Evolutionary conservation across 176 grass and related monocot genomes (phyloP), one percentile per base, ranked within the genome.

Genomic region (Oryza meridionalis): DNA sequence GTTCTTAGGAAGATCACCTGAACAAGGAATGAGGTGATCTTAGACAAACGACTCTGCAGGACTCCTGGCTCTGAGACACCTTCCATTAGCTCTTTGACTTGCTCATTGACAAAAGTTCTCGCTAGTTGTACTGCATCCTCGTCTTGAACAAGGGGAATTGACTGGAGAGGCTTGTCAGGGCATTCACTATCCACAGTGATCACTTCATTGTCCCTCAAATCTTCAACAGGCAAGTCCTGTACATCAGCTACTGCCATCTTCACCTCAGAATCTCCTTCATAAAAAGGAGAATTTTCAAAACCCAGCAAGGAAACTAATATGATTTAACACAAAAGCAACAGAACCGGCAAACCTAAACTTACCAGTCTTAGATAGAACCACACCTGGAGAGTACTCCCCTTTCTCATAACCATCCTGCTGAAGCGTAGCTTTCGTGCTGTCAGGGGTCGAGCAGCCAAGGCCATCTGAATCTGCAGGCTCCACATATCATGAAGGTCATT

Each of bases 71-170:
- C 59, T 15, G 4, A 11, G 21, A 42, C 6, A 46, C 76, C 76
- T 19, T 7, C 24, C 59, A 78, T 44, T 22, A 78, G 65, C 40
- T 78, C 38, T 2, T 78, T 79, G 40, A 67, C 38, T 66, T 47
- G 25, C 25, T 79, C 10, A 5, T 32, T 67, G 10, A 32, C 25
- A 11, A 66, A 67, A 67, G 7, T 67, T 62, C 15, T 79, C 1
- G 62, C 40, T 22, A 78, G 6, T 61, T 46, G 59, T 42, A 32
- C 40, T 47, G 42, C 77, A 16, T 79, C 59, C 51, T 55, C 16
- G 16, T 55, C 51, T 55, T 55, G 51, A 55, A 55, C 16, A 55
- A 55, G 51, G 16, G 16, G 16, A 55, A 55, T 55, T 7, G 16
- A 55, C 6, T 16, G 51, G 14, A 19, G 51, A 55, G 51, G 51